A percentile compares a stretch with the other conserved stretches of the same genome.
Evolutionary conservation across 768 basidiomycete species (phyloP).

Genomic region (Suillus tomentosus): DNA sequence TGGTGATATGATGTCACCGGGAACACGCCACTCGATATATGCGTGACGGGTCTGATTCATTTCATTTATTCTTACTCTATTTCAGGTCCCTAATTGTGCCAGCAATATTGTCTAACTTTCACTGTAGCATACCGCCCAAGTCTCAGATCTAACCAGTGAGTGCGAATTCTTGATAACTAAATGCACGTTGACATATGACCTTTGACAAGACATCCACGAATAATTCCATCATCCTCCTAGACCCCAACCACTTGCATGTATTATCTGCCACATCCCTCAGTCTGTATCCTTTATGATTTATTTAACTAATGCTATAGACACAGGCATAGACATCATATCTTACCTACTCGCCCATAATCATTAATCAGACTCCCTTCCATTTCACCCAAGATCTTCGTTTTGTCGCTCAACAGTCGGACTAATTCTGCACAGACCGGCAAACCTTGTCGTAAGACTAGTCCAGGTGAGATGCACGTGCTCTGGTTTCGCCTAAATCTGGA

Average conservation of each 20-base stretch:
- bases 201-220: not conserved
- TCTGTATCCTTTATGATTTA: not conserved
- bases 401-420: not conserved
- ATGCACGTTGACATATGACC: not conserved
- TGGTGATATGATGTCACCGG: not conserved
- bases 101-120: not conserved
- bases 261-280: not conserved
- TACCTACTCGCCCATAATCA: not conserved
- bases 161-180: not conserved
- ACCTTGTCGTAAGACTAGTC: not conserved
- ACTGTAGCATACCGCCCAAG: not conserved
- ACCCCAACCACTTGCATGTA: not conserved
- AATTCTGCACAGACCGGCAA: not conserved
- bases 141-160: not conserved
- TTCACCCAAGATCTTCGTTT: not conserved
- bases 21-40: not conserved
- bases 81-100: not conserved
- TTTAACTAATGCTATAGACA: not conserved
- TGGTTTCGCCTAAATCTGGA: not conserved
- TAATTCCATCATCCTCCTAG: no score
- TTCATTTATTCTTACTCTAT: conserved; percentile 5
- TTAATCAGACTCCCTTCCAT: not conserved
- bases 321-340: not conserved
- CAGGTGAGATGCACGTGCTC: not conserved
- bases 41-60: not conserved